Base-by-base conservation (phyloP, 345 rosid species). In the Ceriops decandra region DNA sequence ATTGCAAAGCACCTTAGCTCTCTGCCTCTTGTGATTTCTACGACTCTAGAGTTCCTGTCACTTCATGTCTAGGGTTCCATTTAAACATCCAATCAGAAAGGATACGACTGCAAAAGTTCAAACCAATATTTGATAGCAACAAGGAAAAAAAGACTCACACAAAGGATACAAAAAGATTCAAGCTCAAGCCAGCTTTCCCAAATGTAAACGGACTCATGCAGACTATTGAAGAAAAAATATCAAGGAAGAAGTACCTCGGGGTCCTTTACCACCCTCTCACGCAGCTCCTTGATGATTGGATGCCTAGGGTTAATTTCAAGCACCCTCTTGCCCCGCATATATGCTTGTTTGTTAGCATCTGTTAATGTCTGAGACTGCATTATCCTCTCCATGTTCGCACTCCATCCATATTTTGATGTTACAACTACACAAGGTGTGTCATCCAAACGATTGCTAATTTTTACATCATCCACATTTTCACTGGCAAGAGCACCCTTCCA, bases 321-420 rank as follows among this genome's bases (percentile, higher is more conserved):
- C 36, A 95, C 91, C 80, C 99, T 81, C 86, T 95, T 95, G 63
- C 96, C 96, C 0, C 86, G 87, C 99, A 91, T 91, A 57, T 95
- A 95, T 31, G 90, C 95, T 77, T 91, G 97, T 83, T 95, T 91
- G 69, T 62, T 87, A 30, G 96, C 91, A 78, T 95, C 96, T 0
- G 97, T 80, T 31, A 95, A 80, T n/a, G 97, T 95, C 83, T 95
- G 97, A 19, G 99, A 85, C 69, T 89, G 93, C 99, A 95, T 95
- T 65, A 95, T 95, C 81, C 93, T 87, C 80, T 95, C 99, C 99
- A 95, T 90, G 67, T 95, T 95, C 53, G 98, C 89, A 69, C 98
- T 95, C 98, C 98, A 95, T 57, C 99, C 99, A 58, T 76, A 91
- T 77, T 95, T 95, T 0, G 97, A 90, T 2, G 99, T 95, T 60